Evolutionary conservation across 2,329 filamentous ascomycete species (phyloP).

Genomic region (Diaporthe citriasiana): DNA sequence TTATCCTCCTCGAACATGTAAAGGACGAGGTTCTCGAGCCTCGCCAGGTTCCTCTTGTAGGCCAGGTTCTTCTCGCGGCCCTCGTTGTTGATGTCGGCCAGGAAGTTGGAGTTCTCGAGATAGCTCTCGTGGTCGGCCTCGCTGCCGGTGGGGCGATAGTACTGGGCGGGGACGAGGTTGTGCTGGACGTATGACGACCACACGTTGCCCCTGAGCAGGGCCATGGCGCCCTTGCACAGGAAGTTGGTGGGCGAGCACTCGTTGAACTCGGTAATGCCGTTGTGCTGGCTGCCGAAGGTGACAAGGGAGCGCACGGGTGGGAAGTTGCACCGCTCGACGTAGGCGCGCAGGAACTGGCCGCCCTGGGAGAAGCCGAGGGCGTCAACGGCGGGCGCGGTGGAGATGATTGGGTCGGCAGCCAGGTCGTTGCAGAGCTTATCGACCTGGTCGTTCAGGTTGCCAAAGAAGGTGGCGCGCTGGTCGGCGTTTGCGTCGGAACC

Average conservation of each 20-base stretch:
- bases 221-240: constrained; percentile 85
- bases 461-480: constrained; percentile 88
- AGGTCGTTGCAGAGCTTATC: constrained; percentile 83
- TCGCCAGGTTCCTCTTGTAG: constrained; percentile 80
- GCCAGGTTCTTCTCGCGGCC: constrained; percentile 77
- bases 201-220: constrained; percentile 82
- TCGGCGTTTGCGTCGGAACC: constrained; percentile 76
- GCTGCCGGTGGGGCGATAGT: constrained; percentile 78
- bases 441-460: constrained; percentile 87
- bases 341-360: constrained; percentile 93
- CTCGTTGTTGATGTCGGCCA: constrained; percentile 98
- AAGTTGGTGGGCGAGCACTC: constrained; percentile 80
- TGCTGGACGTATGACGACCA: constrained; percentile 85
- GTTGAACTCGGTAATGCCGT: constrained; percentile 89
- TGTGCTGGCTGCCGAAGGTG: constrained; percentile 93
- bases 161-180: constrained; percentile 91
- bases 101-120: constrained; percentile 84
- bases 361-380: constrained; percentile 96
- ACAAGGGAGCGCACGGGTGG: constrained; percentile 83
- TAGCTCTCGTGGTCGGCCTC: constrained; percentile 76
- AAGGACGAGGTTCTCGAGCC: constrained; percentile 85
- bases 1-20: constrained; percentile 90
- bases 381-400: constrained; percentile 86
- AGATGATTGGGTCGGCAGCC: constrained; percentile 81
- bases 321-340: constrained; percentile 87